Percentiles rank a stretch among this genome's conserved stretches.
These are phyloP conservation scores for Pythium oligandrum DNA, from an alignment of 352 stramenopile genomes.

Conservation along the genomic window DNA sequence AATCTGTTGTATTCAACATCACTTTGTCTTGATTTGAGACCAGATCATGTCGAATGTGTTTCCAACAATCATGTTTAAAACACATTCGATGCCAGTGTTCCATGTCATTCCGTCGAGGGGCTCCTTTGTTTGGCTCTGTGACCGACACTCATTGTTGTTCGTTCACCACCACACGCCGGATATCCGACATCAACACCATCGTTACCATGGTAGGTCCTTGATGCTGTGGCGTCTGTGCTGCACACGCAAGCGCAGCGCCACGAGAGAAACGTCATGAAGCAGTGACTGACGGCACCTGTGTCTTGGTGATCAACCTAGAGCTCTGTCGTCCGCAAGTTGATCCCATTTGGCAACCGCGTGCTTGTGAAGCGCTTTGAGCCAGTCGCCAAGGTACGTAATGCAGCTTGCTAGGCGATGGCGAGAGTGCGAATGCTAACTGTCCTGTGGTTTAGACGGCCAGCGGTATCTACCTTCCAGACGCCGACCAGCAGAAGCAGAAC, in stretches of 20 bases:
- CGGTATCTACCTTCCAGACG: constrained; percentile 93
- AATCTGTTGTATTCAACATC: too few relatives aligned
- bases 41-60: constrained; percentile 1
- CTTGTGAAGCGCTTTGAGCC: constrained; percentile 91
- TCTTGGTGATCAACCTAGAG: too few relatives aligned
- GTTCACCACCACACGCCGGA: constrained; percentile 16
- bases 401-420: too few relatives aligned
- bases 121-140: constrained; percentile 5
- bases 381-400: constrained; percentile 62
- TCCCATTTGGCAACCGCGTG: constrained; percentile 94
- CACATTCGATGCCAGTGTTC: constrained; percentile 2
- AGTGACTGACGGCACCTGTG: too few relatives aligned
- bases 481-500: constrained; percentile 91
- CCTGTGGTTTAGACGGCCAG: constrained; percentile 66
- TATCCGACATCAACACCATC: not conserved
- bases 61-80: constrained; percentile 12
- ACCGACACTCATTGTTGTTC: constrained; percentile 17
- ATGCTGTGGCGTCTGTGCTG: not conserved
- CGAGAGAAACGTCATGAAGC: too few relatives aligned
- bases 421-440: too few relatives aligned
- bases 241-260: too few relatives aligned
- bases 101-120: not conserved
- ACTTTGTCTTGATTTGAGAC: too few relatives aligned
- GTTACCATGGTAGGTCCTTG: constrained; percentile 16
- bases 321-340: constrained; percentile 77